Evolutionary conservation across 805 yeast genomes (phyloP), one percentile per base, ranked within the genome.

Genomic region (Zygotorulaspora florentina): DNA sequence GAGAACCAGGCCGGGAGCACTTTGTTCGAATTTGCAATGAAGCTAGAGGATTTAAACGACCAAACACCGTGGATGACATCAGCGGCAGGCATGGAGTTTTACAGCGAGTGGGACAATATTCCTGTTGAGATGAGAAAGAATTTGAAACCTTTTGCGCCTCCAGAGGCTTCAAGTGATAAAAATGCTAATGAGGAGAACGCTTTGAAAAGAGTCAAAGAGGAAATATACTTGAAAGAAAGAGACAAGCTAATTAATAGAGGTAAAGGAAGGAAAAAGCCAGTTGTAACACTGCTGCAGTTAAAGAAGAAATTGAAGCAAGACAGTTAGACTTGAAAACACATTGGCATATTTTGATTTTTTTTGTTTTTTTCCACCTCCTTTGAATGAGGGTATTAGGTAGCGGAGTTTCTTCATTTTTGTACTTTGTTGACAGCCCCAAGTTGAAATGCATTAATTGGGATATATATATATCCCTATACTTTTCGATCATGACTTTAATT

Each of bases 41-140:
- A 55, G 45, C 34, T 55, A 45, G 63, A 60, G 39, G 59, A 57
- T 30, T 51, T 45, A 15, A 53, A 50, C 41, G 62, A 53, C 47
- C 62, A 53, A 41, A 57, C 66, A 1, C 59, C 64, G 7, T 68
- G 71, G 71, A 54, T 57, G 16, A 57, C 59, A 42, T 65, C 71
- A 10, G 69, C 71, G 1, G 58, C 69, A 1, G 71, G 71, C 0
- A 41, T 62, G 10, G 69, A 67, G 45, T 52, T 50, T n/a, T 68
- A 61, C 42, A 54, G 55, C 8, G 68, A 64, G 40, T 65, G 68
- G 68, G 66, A 64, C 30, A 52, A 53, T 26, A 42, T 64, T 12
- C 71, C 70, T 27, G 54, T 59, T 42, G 64, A 64, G 8, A 55
- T 64, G 8, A 53, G 58, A 4, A 56, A 53, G 30, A 55, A 55